Evolutionary conservation across 176 grass and related monocot genomes (phyloP).

Genomic region (Cocos nucifera): DNA sequence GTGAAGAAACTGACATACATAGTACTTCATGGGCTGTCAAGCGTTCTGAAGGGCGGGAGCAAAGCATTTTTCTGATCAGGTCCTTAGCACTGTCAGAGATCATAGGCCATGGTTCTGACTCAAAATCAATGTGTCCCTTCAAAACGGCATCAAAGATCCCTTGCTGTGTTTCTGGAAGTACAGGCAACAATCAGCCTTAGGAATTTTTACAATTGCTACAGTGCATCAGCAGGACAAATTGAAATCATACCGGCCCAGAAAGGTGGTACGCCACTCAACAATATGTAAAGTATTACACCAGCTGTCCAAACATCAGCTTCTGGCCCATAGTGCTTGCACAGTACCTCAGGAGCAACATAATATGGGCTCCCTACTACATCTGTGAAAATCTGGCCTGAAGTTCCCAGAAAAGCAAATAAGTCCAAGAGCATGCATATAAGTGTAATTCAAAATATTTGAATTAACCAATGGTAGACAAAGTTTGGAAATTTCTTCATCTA

Average conservation of each 20-base stretch:
- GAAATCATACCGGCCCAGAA: constrained; percentile 45
- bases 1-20: constrained; percentile 18
- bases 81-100: constrained; percentile 64
- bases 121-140: constrained; percentile 47
- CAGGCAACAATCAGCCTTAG: neutral
- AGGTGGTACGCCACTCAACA: constrained; percentile 55
- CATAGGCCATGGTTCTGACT: constrained; percentile 43
- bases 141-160: constrained; percentile 70
- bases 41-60: constrained; percentile 30
- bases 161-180: constrained; percentile 49
- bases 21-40: constrained; percentile 56
- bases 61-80: constrained; percentile 50
- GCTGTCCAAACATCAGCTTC: constrained; percentile 72
- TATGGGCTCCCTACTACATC: constrained; percentile 67
- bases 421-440: neutral
- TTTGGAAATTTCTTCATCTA: neutral
- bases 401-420: neutral
- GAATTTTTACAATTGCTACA: neutral
- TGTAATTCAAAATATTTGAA: neutral
- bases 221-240: neutral
- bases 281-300: constrained; percentile 68
- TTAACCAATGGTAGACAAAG: neutral
- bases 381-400: constrained; percentile 47
- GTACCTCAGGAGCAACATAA: constrained; percentile 71
- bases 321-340: constrained; percentile 65